Conservation (phyloP, 169 alveolate species). For the Plasmodium falciparum region DNA sequence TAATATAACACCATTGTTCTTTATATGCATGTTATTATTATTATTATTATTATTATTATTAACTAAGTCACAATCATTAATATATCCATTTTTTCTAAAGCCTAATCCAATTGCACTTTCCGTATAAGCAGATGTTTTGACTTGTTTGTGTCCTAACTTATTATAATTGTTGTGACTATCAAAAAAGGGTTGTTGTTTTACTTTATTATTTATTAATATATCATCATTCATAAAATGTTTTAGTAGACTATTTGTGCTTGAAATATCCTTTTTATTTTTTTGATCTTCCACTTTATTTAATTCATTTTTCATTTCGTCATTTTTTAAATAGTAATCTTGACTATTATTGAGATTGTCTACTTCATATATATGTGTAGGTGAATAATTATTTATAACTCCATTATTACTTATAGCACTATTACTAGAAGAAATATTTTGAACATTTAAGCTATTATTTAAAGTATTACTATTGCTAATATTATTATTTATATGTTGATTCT, state of each 20-base stretch:
- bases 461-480: not conserved
- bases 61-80: not conserved
- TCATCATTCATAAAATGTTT: slow-evolving; percentile 22
- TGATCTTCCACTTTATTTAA: slow-evolving; percentile 29
- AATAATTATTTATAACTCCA: slow-evolving; percentile 40
- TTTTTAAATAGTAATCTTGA: slow-evolving; percentile 44
- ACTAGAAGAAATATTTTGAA: slow-evolving; percentile 26
- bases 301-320: slow-evolving; percentile 31
- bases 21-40: not conserved
- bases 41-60: not conserved
- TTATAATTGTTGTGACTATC: not conserved
- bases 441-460: slow-evolving; percentile 6
- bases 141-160: slow-evolving; percentile 1
- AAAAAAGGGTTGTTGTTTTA: too few relatives aligned
- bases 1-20: not conserved
- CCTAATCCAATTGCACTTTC: not conserved
- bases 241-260: not conserved
- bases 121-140: slow-evolving; percentile 3
- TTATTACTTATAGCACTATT: slow-evolving; percentile 48
- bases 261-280: slow-evolving; percentile 32
- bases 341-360: slow-evolving; percentile 32
- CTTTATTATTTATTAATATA: slow-evolving; percentile 2
- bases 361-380: slow-evolving; percentile 68
- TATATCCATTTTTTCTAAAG: not conserved
- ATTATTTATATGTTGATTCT: slow-evolving; percentile 4